These are phyloP conservation scores for Fusarium sp. DNA, from an alignment of 2,329 filamentous ascomycete species.

Conservation along the genomic window DNA sequence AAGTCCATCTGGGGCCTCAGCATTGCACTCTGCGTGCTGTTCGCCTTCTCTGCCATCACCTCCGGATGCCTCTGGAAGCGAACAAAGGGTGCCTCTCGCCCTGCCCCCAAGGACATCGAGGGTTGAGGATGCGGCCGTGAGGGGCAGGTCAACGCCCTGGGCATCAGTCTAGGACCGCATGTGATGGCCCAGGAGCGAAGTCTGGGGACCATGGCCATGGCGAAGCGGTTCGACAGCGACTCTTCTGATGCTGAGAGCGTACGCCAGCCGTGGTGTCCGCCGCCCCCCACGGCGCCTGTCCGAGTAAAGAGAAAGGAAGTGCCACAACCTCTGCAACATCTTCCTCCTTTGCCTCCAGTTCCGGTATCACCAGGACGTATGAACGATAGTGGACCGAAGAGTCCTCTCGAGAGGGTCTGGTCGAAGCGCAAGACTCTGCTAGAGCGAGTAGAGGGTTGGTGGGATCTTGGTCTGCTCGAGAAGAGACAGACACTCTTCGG, in stretches of 20 bases:
- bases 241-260: slow-evolving; percentile 43
- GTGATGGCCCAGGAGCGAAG: slow-evolving; percentile 42
- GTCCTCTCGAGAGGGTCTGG: slow-evolving; percentile 42
- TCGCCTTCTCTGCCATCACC: slow-evolving; percentile 68
- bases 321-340: slow-evolving; percentile 40
- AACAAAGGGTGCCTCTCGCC: slow-evolving; percentile 52
- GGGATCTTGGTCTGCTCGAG: slow-evolving; percentile 60
- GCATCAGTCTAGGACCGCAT: slow-evolving; percentile 23
- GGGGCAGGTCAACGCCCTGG: slow-evolving; percentile 31
- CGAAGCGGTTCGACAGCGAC: slow-evolving; percentile 45
- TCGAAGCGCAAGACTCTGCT: slow-evolving; percentile 57
- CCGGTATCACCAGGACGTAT: slow-evolving; percentile 30
- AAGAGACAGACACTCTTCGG: slow-evolving; percentile 51
- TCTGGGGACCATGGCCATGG: slow-evolving; percentile 51
- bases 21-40: slow-evolving; percentile 79
- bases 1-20: slow-evolving; percentile 88
- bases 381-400: slow-evolving; percentile 26
- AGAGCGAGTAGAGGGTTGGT: slow-evolving; percentile 61
- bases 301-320: slow-evolving; percentile 38
- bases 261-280: slow-evolving; percentile 44
- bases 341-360: slow-evolving; percentile 44
- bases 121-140: slow-evolving; percentile 58
- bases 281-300: slow-evolving; percentile 49
- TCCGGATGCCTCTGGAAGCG: slow-evolving; percentile 70
- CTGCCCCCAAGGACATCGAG: slow-evolving; percentile 58